A percentile compares a stretch with the other conserved stretches of the same genome.
phyloP scores from a whole-genome alignment of 441 rosid genomes.

The Erodium texanum region DNA sequence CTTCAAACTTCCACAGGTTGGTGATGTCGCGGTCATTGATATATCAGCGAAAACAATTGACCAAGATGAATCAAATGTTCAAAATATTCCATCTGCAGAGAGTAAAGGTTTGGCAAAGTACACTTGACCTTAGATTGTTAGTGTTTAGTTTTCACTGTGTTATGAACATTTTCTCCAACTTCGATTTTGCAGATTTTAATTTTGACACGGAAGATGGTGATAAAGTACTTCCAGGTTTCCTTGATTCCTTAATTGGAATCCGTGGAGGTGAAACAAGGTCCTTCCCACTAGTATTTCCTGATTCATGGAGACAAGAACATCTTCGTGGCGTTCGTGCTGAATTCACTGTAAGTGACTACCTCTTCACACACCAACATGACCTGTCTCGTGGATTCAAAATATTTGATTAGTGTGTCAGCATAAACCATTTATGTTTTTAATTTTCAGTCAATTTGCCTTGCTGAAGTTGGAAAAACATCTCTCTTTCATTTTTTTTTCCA shows the following conservation, averaged over 20 bases:
- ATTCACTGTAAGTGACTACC: constrained; percentile 58
- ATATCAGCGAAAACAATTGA: constrained; percentile 66
- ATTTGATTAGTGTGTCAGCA: not conserved
- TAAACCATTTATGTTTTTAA: no score
- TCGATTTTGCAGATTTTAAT: constrained; percentile 49
- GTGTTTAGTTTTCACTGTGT: constrained; percentile 8
- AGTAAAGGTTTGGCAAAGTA: constrained; percentile 55
- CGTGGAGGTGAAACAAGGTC: constrained; percentile 64
- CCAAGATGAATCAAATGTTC: constrained; percentile 21
- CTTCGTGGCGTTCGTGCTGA: constrained; percentile 77
- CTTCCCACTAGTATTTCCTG: constrained; percentile 70
- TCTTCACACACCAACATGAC: not conserved
- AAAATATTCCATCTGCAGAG: constrained; percentile 73
- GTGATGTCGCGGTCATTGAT: constrained; percentile 75
- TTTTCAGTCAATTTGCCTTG: not conserved
- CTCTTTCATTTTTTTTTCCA: constrained; percentile 10
- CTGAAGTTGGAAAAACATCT: not conserved
- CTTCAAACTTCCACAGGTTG: constrained; percentile 43
- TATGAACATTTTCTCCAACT: constrained; percentile 7
- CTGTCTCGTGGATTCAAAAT: not conserved
- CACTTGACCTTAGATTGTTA: constrained; percentile 12
- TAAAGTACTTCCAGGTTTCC: constrained; percentile 71
- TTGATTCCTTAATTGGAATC: constrained; percentile 61
- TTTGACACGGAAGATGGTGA: constrained; percentile 88
- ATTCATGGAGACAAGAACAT: constrained; percentile 79